Evolutionary conservation across 495 filamentous ascomycete species (phyloP), one percentile per base, ranked within the genome.

Genomic region (Pseudomonodictys pantanalensis): DNA sequence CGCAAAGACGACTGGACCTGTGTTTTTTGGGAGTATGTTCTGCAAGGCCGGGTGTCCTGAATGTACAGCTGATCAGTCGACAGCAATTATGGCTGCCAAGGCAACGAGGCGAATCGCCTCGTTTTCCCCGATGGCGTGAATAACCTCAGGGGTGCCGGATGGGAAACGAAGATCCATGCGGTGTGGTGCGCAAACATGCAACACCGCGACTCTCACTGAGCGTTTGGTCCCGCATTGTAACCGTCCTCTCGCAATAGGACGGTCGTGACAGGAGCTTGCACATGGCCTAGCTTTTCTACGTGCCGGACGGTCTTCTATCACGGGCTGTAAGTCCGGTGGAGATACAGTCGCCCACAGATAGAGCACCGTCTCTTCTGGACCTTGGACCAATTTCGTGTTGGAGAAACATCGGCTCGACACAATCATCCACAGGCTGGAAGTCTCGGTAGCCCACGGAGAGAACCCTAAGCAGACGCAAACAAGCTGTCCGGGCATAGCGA

Each of bases 1-100:
- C 15, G 59, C n/a, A 35, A 9, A 7, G 59, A 62, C 24, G 10
- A 56, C 24, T 62, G 59, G 59, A 49, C 39, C 18, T 62, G 59
- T 42, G 24, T 33, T 1, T 62, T 62, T 20, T 62, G 44, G 25
- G 38, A 62, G 52, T 61, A 55, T 15, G 58, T 55, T n/a, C 23
- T 17, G 29, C n/a, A 39, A 4, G 1, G 3, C 7, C 15, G 18
- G 4, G 9, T 2, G 17, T 6, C 7, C 4, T 15, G 47, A 4
- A 7, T 35, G 47, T n/a, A 25, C 33, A 18, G 43, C 48, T 60
- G 39, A 60, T 25, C 1, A 38, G 2, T 15, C 10, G 2, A 15
- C 22, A 56, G 52, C 26, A 56, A 62, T 35, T 62, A 56, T 23
- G 10, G 10, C 20, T 56, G 52, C 38, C 33, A 29, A 4, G 51